Conservation (phyloP, 2,329 filamentous ascomycete genomes). For the Thielaviopsis euricoi region DNA sequence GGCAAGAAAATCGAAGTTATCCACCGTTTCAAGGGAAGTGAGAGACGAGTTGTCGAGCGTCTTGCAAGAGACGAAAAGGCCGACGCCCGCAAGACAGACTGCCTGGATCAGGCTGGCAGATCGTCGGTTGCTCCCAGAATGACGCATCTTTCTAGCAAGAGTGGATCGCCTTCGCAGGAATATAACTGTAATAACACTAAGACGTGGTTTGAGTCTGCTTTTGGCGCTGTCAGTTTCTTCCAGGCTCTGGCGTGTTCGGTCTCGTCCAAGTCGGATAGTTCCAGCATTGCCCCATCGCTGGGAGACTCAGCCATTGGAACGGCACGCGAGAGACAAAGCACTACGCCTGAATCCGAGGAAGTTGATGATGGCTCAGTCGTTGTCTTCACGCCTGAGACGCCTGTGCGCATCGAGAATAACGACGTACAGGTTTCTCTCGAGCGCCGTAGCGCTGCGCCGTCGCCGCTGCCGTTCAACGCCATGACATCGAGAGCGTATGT, state of each 20-base stretch:
- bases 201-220: constrained; percentile 10
- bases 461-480: constrained; percentile 68
- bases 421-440: constrained; percentile 88
- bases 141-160: constrained; percentile 4
- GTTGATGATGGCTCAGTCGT: constrained; percentile 53
- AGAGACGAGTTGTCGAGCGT: constrained; percentile 50
- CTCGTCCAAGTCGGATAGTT: constrained; percentile 8
- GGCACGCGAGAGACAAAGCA: constrained; percentile 4
- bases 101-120: not conserved
- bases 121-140: constrained; percentile 6
- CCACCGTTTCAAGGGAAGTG: constrained; percentile 60
- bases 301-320: constrained; percentile 4
- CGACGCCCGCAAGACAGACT: not conserved
- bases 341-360: constrained; percentile 17
- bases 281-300: constrained; percentile 9
- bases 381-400: constrained; percentile 55
- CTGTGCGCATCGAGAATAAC: constrained; percentile 57
- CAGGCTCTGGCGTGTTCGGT: constrained; percentile 10
- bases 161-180: constrained; percentile 10
- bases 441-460: constrained; percentile 61
- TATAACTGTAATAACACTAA: constrained; percentile 10
- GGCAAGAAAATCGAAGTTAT: constrained; percentile 72
- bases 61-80: constrained; percentile 4
- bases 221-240: constrained; percentile 11
- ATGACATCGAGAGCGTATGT: constrained; percentile 87